Base-by-base conservation (phyloP, 106 monocot species). In the Apostasia shenzhenica region DNA sequence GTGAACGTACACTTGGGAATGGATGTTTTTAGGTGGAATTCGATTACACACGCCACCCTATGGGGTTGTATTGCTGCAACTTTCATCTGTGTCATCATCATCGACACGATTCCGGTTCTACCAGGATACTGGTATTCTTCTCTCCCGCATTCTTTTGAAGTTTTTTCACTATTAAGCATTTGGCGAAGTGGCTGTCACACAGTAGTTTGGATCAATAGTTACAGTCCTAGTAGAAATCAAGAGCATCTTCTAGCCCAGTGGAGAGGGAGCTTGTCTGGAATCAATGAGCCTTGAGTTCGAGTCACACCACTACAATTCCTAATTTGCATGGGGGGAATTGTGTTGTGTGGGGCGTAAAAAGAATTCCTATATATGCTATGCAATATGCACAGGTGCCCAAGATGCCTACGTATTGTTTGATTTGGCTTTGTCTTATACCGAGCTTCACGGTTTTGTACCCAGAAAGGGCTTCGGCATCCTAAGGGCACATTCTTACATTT, bases 1-100 rank as follows among this genome's bases (percentile, higher is more conserved):
- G 95, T 92, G 1, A 97, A 97, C 63, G 6, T 97, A 66, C 84
- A 87, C 67, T 57, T 97, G 54, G 86, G 79, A 13, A 78, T 97
- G 80, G 92, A 97, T 68, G 79, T 92, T 3, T 79, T 92, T n/a
- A 54, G 89, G 60, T 91, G 92, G 95, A 81, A 86, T 67, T 89
- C 81, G 89, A 76, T 89, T 41, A 74, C 78, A 8, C 92, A 97
- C 76, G 80, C 63, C 2, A 41, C 82, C 9, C 75, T 97, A 41
- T 97, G 95, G 95, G 91, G 92, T 2, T 82, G 80, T 52, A 83
- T 82, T 45, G 58, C 79, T 46, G 85, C 82, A 12, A 85, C 92
- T 8, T 53, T 60, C 14, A 71, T 90, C 55, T 85, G 79, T 14
- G 70, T 92, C 51, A 72, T 90, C 8, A 51, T 90, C 61, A 74